Percentiles rank a stretch among this genome's conserved stretches.
Conservation (phyloP, 768 basidiomycete species). For the Leccinum aurantiacum region DNA sequence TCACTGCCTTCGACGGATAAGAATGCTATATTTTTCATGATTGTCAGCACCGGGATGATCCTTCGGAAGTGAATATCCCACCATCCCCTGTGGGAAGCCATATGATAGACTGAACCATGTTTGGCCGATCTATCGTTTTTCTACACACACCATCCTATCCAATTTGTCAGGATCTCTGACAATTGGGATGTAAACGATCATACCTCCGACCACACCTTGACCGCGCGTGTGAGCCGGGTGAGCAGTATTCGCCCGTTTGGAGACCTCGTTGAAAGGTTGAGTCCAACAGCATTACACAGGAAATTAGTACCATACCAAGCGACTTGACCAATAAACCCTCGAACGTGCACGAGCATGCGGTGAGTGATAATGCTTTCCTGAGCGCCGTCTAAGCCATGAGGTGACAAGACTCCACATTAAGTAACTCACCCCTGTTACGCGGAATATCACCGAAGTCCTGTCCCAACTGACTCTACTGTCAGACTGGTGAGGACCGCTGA, state of each 20-base stretch:
- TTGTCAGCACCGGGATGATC: slow-evolving; percentile 14
- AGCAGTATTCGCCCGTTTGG: slow-evolving; percentile 46
- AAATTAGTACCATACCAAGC: slow-evolving; percentile 40
- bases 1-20: slow-evolving; percentile 50
- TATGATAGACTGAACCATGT: slow-evolving; percentile 48
- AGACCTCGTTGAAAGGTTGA: slow-evolving; percentile 37
- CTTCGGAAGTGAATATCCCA: slow-evolving; percentile 19
- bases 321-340: slow-evolving; percentile 55
- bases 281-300: neutral
- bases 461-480: slow-evolving; percentile 42
- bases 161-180: slow-evolving; percentile 8
- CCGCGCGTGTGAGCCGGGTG: slow-evolving; percentile 47
- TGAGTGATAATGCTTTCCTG: slow-evolving; percentile 46
- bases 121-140: slow-evolving; percentile 48
- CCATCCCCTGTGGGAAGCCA: slow-evolving; percentile 53
- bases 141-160: slow-evolving; percentile 49
- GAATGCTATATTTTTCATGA: slow-evolving; percentile 41
- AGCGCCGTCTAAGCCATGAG: slow-evolving; percentile 16
- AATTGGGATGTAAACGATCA: slow-evolving; percentile 10
- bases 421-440: slow-evolving; percentile 44
- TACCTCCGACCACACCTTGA: slow-evolving; percentile 56
- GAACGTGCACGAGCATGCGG: slow-evolving; percentile 49
- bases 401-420: slow-evolving; percentile 3
- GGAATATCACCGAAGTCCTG: slow-evolving; percentile 50
- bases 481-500: slow-evolving; percentile 2